A percentile compares a stretch with the other conserved stretches of the same genome.
phyloP scores from a whole-genome alignment of 495 filamentous ascomycete species.

The Arthonia radiata region DNA sequence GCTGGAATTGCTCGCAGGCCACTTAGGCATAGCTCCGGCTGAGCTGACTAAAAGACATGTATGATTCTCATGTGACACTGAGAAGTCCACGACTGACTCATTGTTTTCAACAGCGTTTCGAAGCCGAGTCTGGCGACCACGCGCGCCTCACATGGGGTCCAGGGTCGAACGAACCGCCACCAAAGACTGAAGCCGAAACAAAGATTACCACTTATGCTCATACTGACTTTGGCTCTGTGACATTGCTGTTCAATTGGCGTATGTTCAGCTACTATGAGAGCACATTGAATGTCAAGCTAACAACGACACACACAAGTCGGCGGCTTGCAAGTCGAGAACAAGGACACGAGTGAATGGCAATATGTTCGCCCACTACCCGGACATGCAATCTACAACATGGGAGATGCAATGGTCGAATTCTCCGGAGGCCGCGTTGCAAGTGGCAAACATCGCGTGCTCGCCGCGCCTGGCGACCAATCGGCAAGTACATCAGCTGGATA shows the following conservation, averaged over 20 bases:
- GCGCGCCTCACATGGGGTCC: too few relatives aligned
- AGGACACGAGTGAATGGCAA: conserved; percentile 22
- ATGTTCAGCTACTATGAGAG: conserved; percentile 29
- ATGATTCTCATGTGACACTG: too few relatives aligned
- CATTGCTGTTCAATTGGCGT: conserved; percentile 33
- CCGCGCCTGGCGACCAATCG: conserved; percentile 28
- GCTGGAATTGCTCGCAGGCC: conserved; percentile 22
- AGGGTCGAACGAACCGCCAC: conserved; percentile 22
- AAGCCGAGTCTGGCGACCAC: conserved; percentile 28
- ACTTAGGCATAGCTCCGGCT: conserved; percentile 22
- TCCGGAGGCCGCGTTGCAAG: conserved; percentile 32
- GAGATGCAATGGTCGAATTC: conserved; percentile 39
- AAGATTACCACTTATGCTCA: conserved; percentile 22
- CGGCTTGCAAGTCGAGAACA: too few relatives aligned
- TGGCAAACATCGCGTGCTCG: conserved; percentile 38
- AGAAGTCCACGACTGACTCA: too few relatives aligned
- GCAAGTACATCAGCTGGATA: too few relatives aligned
- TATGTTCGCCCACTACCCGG: conserved; percentile 34
- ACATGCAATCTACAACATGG: conserved; percentile 36
- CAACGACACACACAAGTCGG: too few relatives aligned
- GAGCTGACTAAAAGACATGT: too few relatives aligned
- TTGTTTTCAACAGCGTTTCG: conserved; percentile 21
- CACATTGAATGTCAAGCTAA: conserved; percentile 1
- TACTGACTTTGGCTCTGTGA: conserved; percentile 28
- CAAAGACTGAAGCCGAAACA: conserved; percentile 17